Base-by-base conservation (phyloP, 441 rosid genomes). In the Bruguiera hainesii region DNA sequence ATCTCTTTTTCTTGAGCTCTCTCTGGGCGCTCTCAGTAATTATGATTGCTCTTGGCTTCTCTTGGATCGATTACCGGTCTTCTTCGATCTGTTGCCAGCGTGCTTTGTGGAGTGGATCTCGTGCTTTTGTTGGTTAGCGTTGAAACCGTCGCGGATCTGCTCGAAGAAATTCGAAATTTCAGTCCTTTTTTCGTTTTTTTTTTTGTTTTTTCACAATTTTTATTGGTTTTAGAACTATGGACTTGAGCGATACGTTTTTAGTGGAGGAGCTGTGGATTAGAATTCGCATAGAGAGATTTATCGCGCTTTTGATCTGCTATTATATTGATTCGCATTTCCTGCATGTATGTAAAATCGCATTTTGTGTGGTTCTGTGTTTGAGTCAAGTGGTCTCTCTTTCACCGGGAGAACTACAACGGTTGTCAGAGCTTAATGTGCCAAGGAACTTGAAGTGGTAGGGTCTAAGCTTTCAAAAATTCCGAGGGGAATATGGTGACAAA, bases 101-200 rank as follows among this genome's bases (percentile, higher is more conserved):
- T 52, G 58, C 48, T 21, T 9, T 28, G 26, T 49, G 28, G 26
- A 42, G 26, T 69, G 56, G 2, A 26, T 63, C 48, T 65, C 30
- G 13, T 28, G 35, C 31, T 59, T 35, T 65, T 57, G 72, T 39
- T 56, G 21, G 29, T 29, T 26, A 42, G 20, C 6, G 71, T 25
- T 37, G 13, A 42, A 56, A 63, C 25, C 25, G 64, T 56, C 60
- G 31, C 61, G 73, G 84, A 81, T 81, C 80, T 76, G 71, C 61
- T 60, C 20, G 19, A 28, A 3, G 49, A 55, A 21, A 7, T n/a
- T 21, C 46, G n/a, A 33, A 46, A 37, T 63, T 65, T 48, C 49
- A 53, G 51, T 62, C 42, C 19, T 39, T 49, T 26, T 65, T 30
- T 30, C 0, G 4, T 30, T 30, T 0, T 30, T 29, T 29, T 4